A percentile compares a stretch with the other conserved stretches of the same genome.
Evolutionary conservation across 495 filamentous ascomycete species (phyloP).

Genomic region (Aspergillus avenaceus): DNA sequence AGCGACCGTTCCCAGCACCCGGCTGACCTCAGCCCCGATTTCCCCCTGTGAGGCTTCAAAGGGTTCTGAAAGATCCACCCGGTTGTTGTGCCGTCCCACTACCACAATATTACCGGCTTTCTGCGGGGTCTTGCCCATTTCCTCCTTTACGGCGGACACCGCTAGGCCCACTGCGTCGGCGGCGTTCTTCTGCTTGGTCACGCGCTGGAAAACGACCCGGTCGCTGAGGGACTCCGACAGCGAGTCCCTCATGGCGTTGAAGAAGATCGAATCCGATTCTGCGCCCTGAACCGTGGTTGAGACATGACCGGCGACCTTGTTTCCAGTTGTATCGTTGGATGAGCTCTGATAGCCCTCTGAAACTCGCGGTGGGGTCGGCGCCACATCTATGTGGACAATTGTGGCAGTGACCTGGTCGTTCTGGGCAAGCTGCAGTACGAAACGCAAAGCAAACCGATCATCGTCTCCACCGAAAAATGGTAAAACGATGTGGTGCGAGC

Average conservation of each 20-base stretch:
- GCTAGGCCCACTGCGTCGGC: slow-evolving; percentile 27
- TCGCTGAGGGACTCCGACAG: slow-evolving; percentile 51
- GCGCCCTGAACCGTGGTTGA: slow-evolving; percentile 1
- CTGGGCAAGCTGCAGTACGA: slow-evolving; percentile 76
- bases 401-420: slow-evolving; percentile 62
- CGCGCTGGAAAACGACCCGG: slow-evolving; percentile 57
- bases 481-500: slow-evolving; percentile 80
- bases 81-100: slow-evolving; percentile 54
- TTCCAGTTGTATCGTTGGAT: not conserved
- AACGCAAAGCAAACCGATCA: slow-evolving; percentile 73
- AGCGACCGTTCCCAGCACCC: slow-evolving; percentile 64
- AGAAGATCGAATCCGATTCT: slow-evolving; percentile 53
- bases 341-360: not conserved
- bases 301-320: not conserved
- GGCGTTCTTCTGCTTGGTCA: slow-evolving; percentile 6
- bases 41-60: slow-evolving; percentile 14
- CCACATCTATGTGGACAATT: slow-evolving; percentile 24
- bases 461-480: slow-evolving; percentile 85
- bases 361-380: not conserved
- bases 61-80: slow-evolving; percentile 10
- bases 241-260: slow-evolving; percentile 59
- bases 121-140: slow-evolving; percentile 54
- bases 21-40: slow-evolving; percentile 46
- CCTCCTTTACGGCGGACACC: slow-evolving; percentile 45
- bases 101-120: slow-evolving; percentile 80